Evolutionary conservation across 192 early-diverging fungal genomes (phyloP), one percentile per base, ranked within the genome.

Genomic region (Entomortierella beljakovae): DNA sequence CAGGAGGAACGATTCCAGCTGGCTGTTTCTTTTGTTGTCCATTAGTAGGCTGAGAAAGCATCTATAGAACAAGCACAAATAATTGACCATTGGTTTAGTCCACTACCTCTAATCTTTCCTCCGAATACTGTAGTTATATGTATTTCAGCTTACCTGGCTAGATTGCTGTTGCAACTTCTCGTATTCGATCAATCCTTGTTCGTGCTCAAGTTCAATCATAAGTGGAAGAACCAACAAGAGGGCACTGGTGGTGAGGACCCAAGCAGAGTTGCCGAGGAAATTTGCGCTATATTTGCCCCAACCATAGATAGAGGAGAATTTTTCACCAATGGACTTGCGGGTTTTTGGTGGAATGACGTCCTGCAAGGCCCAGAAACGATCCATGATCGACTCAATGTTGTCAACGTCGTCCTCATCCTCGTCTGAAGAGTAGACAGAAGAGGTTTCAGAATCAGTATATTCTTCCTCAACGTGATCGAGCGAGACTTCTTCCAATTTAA

Each of bases 171-270:
- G 83, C 84, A 82, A 74, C 61, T 86, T 89, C 82, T 96, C 96
- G 82, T 93, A 93, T 81, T 92, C 90, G 70, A 93, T 86, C 75
- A 95, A 85, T 68, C 91, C 91, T 71, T 92, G 88, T 63, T 98
- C 96, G 68, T 92, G 90, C 82, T 96, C 95, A 25, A 94, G 81
- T 77, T 97, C 96, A 52, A 95, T 80, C 11, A 93, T 93, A 43
- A 98, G 85, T 40, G 96, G 96, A 64, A 97, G 81, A 51, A 93
- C 88, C 15, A 98, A 80, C 5, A 98, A 82, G 64, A 96, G 72
- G 25, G 93, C 94, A 43, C 88, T 90, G 23, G 95, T 98, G 29
- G 95, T 93, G 23, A 97, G 75, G 13, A 98, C 90, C 96, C 96
- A 98, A 35, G 92, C 88, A 23, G 89, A 88, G 81, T 94, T 95